A percentile compares a stretch with the other conserved stretches of the same genome.
phyloP scores from a whole-genome alignment of 2,329 filamentous ascomycete species.

The Verticillium nubilum region DNA sequence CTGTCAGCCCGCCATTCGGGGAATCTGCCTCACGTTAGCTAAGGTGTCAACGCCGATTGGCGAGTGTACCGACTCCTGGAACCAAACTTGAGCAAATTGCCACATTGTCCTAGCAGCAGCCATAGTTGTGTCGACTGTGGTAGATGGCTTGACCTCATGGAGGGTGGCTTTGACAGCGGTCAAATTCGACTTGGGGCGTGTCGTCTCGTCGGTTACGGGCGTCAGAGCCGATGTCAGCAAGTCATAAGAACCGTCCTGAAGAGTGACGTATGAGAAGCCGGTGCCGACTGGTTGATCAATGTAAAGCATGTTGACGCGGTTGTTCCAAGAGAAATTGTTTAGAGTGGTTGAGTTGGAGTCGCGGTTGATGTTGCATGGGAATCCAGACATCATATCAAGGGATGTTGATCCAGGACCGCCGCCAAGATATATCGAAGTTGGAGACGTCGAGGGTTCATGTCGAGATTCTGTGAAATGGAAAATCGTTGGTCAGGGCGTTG shows the following conservation, averaged over 20 bases:
- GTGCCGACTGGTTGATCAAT: constrained; percentile 54
- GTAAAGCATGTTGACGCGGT: constrained; percentile 62
- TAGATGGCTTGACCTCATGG: constrained; percentile 34
- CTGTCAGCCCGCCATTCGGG: constrained; percentile 55
- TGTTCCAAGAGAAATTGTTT: constrained; percentile 60
- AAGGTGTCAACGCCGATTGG: neutral
- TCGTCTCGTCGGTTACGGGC: constrained; percentile 17
- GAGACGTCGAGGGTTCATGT: constrained; percentile 44
- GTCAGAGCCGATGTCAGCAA: constrained; percentile 11
- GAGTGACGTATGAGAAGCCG: constrained; percentile 24
- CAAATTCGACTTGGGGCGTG: constrained; percentile 35
- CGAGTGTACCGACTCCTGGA: constrained; percentile 33
- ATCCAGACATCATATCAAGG: constrained; percentile 46
- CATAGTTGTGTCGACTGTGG: constrained; percentile 38
- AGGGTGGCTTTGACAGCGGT: constrained; percentile 42
- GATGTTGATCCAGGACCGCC: constrained; percentile 55
- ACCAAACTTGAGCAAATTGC: constrained; percentile 39
- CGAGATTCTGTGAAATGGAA: too few relatives aligned
- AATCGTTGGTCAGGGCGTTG: too few relatives aligned
- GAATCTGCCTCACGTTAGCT: constrained; percentile 30
- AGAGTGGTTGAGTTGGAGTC: constrained; percentile 41
- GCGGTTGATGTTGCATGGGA: constrained; percentile 46
- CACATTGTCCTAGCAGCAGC: constrained; percentile 31
- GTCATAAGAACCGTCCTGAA: constrained; percentile 15
- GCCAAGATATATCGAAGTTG: constrained; percentile 57